Base-by-base conservation (phyloP, 768 basidiomycete genomes). In the Tylopilus rubrobrunneus region DNA sequence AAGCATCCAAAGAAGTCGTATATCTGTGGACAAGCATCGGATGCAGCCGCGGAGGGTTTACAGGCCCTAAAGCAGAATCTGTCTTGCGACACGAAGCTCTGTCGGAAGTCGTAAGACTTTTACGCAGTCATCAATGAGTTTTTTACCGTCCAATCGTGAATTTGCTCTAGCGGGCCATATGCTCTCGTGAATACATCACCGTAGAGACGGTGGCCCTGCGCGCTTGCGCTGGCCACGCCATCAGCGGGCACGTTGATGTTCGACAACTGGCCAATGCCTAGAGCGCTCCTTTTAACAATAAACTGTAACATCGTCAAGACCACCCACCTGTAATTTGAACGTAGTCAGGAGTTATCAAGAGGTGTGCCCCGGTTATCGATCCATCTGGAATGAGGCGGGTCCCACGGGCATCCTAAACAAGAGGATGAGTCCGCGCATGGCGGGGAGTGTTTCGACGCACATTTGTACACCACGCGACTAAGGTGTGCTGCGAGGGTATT, bases 61-160 rank as follows among this genome's bases (percentile, higher is more conserved):
- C 86, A 89, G 15, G 80, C 85, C 43, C 87, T 82, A 73, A 89
- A 80, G 72, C 87, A 91, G 71, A 88, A 91, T 57, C 79, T 68
- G 44, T 73, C 64, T 56, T 73, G 73, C 5, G 80, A 76, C 51
- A 89, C 74, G 62, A 85, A 87, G 68, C 85, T 83, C 83, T 85
- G 58, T 56, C 34, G 46, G 45, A 53, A 45, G 36, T 27, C 25
- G 56, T 62, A 19, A 59, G 56, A 59, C 46, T n/a, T 44, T 39
- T 49, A 39, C 25, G 36, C 39, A 33, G 55, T 40, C 21, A 59
- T 25, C 25, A 37, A 45, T 36, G 36, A 50, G 48, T 34, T 42
- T 58, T 58, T 62, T 69, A 78, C 82, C 45, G 85, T 88, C 90
- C 90, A 92, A 64, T 90, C 84, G 59, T 82, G 77, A 39, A 87